These are phyloP conservation scores for Ophiostoma angusticollis DNA, from an alignment of 2,329 filamentous ascomycete species.

Conservation along the genomic window DNA sequence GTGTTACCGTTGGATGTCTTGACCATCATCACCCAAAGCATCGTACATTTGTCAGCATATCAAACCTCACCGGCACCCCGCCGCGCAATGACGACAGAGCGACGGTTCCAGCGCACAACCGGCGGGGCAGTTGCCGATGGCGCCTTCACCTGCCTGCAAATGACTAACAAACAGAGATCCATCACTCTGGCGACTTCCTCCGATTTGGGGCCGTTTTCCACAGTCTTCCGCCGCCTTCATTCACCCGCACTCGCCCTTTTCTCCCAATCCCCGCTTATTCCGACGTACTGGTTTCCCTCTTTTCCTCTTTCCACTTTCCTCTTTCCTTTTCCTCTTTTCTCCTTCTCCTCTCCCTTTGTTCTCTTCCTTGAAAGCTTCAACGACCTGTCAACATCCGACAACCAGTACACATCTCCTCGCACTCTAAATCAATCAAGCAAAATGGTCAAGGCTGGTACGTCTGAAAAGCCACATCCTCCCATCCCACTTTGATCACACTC, in stretches of 20 bases:
- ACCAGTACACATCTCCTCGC: background rate
- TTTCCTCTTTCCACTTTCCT: conserved; percentile 1
- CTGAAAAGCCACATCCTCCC: too few species aligned
- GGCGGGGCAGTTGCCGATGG: background rate
- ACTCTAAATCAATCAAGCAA: conserved; percentile 43
- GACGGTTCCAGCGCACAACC: background rate
- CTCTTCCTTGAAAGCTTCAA: background rate
- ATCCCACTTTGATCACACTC: too few species aligned
- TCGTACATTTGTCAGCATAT: background rate
- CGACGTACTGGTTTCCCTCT: conserved; percentile 1
- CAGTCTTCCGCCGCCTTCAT: background rate
- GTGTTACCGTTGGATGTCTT: too few species aligned
- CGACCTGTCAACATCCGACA: background rate
- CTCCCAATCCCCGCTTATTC: conserved; percentile 5
- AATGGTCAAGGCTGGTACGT: conserved; percentile 97
- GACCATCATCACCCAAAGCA: too few species aligned
- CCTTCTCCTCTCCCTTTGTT: background rate
- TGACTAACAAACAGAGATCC: too few species aligned
- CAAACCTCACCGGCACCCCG: background rate
- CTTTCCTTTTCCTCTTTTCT: conserved; percentile 1
- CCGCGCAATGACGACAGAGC: conserved; percentile 11
- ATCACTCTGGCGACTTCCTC: conserved; percentile 11
- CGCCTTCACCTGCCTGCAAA: background rate
- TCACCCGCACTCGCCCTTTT: background rate
- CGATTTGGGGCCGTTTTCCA: conserved; percentile 8